Evolutionary conservation across 148 eudicot genomes (phyloP), one percentile per base, ranked within the genome.

Genomic region (Arctostaphylos glauca): DNA sequence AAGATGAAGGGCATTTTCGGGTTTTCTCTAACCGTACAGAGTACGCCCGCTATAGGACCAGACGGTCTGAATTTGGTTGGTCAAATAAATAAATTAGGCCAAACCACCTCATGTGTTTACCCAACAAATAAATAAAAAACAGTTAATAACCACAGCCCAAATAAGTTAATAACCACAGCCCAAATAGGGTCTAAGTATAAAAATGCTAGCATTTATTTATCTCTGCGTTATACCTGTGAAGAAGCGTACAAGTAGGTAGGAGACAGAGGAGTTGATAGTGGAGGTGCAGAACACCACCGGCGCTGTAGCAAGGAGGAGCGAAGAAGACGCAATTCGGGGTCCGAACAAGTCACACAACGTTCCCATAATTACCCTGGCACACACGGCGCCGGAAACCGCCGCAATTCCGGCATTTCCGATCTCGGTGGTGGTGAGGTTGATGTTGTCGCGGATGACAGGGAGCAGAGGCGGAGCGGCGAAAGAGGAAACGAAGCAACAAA

Each of bases 361-460:
- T 5, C 97, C 98, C 99, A 96, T 96, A 47, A 80, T 86, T 0
- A 96, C 6, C 18, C 99, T 84, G 13, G 99, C 94, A 25, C 94
- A 88, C 16, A 94, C 90, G 0, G 96, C 91, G 8, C 98, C 99
- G 0, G 99, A 90, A 9, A 96, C 97, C 0, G 99, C 87, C 0
- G 95, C 98, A 48, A 94, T 91, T n/a, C 98, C 98, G 4, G 99
- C 98, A 67, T 92, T 93, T 5, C 95, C 98, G 1, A 96, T 93
- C 80, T 94, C 92, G 0, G 92, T 90, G 6, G 94, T 84, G 0
- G 93, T 94, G 7, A 96, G 86, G 43, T 85, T 50, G 50, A 96
- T 92, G 79, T 93, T 86, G 76, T 94, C 97, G 6, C 98, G 91
- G 43, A 96, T 96, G 50, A 96, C 38, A 0, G 98, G 98, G 47